Base-by-base conservation (phyloP, 2,329 filamentous ascomycete species). In the Fusarium buxicola region DNA sequence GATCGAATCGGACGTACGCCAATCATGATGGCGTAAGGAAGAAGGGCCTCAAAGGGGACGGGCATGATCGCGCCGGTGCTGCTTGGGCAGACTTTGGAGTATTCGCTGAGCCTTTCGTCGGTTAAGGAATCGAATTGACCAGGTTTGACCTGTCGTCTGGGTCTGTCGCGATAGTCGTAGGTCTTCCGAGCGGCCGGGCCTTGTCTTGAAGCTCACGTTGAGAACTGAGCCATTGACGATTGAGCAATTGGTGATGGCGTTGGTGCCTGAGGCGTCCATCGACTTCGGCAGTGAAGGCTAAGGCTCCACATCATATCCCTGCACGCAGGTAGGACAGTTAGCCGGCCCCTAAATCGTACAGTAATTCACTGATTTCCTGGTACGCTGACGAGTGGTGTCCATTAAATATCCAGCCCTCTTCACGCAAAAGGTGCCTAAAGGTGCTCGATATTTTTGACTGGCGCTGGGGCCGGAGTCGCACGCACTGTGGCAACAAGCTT, bases 21-120 rank as follows among this genome's bases (percentile, higher is more conserved):
- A 69, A 86, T 75, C 75, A 89, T 85, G 81, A 89, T 88, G 75
- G 78, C 86, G 76, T 88, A 89, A 38, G 86, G 86, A 76, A 89
- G 80, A 66, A 89, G 73, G 45, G 85, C 78, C 76, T 89, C 86
- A 77, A 88, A 89, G 43, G 86, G 86, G 64, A 89, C 77, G 58
- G 84, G 84, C 86, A 89, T 89, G 60, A 52, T 69, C 70, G 67
- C 55, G 63, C 49, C 50, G 65, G 59, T 47, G 74, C 73, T 74
- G 70, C 72, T 61, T 63, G 49, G 58, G 73, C 72, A 73, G 74
- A 68, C 73, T 73, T 61, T 21, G 35, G 53, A 24, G 59, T 60
- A 53, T 45, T 41, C 30, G 52, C n/a, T 47, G 27, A 31, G 28
- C 38, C 24, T 58, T 44, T 52, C 15, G 43, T 59, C 34, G 57